A percentile compares a stretch with the other conserved stretches of the same genome.
Evolutionary conservation across 2,329 filamentous ascomycete species (phyloP).

Genomic region (Trichoderma koningiopsis): DNA sequence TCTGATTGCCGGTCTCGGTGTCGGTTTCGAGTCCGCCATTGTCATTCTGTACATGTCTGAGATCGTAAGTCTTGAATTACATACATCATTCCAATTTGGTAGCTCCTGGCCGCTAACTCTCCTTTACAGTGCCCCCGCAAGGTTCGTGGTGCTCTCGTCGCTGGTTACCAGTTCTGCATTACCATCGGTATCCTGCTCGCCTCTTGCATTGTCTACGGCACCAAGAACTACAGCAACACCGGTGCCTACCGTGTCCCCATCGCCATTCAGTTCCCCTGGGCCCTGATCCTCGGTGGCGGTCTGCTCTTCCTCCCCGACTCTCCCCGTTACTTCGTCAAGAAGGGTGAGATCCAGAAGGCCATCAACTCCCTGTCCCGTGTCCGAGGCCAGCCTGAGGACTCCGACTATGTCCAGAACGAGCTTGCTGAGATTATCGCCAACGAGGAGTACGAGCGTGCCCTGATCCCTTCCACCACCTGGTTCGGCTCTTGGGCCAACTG

Average conservation of each 20-base stretch:
- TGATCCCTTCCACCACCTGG: conserved; percentile 67
- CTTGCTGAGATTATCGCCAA: conserved; percentile 86
- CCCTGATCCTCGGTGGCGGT: conserved; percentile 70
- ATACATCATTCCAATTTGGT: too few relatives aligned
- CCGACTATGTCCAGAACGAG: conserved; percentile 75
- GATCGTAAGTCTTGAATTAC: conserved; percentile 53
- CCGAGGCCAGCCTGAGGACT: conserved; percentile 72
- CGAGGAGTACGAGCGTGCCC: conserved; percentile 77
- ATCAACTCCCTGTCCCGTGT: conserved; percentile 64
- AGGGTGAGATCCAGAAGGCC: conserved; percentile 67
- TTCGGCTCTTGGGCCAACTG: conserved; percentile 69
- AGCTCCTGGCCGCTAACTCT: not conserved
- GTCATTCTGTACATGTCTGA: conserved; percentile 89
- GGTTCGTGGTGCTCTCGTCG: conserved; percentile 76
- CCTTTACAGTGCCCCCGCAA: conserved; percentile 58
- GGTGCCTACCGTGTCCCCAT: conserved; percentile 81
- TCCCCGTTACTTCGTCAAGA: conserved; percentile 83
- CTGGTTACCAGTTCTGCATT: conserved; percentile 82
- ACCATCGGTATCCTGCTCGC: conserved; percentile 78
- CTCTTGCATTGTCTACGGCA: conserved; percentile 72
- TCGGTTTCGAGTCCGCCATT: conserved; percentile 78
- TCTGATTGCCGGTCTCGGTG: conserved; percentile 74
- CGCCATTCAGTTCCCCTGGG: conserved; percentile 78
- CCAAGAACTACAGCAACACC: conserved; percentile 61
- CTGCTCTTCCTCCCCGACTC: conserved; percentile 81